Evolutionary conservation across 1,139 yeast genomes (phyloP), one percentile per base, ranked within the genome.

Genomic region (Diutina ranongensis): DNA sequence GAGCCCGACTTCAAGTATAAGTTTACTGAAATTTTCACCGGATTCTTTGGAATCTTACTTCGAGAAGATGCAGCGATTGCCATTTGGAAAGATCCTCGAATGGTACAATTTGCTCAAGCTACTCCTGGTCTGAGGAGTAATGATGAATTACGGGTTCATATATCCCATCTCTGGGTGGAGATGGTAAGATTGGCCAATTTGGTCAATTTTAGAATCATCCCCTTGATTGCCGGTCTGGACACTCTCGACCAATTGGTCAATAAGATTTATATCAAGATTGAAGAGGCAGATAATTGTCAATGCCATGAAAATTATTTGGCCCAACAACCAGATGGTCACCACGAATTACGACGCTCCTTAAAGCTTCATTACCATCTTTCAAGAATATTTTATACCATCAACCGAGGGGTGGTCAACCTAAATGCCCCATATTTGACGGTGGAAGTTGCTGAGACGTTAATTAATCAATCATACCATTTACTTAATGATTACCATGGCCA

Each of bases 81-180:
- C 61, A 41, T 67, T 5, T 70, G 73, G 74, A 61, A 59, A 44
- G 66, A 65, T 49, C 75, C 73, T 1, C 58, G 60, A 16, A 54
- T 53, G 25, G 56, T 68, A 1, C 48, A 45, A 3, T 55, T 61
- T 42, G 52, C 53, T 20, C 55, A 49, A 4, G 38, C 20, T 2
- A 46, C 51, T 36, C 54, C 54, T 25, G 47, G 57, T 21, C 52
- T 56, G 32, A 55, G 51, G 45, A 54, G 58, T 36, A 51, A 53
- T 21, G 55, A 56, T 27, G 62, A 61, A 21, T 47, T 68, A n/a
- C 59, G 64, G 42, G 46, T 65, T 3, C 68, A 67, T 47, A 48
- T 68, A 18, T 60, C 71, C 46, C 54, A 55, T 45, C 46, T 69
- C 10, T 71, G 75, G 75, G 54, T 57, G 32, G 70, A 67, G 40